Evolutionary conservation across 345 rosid genomes (phyloP).

Genomic region (Abelmoschus esculentus): DNA sequence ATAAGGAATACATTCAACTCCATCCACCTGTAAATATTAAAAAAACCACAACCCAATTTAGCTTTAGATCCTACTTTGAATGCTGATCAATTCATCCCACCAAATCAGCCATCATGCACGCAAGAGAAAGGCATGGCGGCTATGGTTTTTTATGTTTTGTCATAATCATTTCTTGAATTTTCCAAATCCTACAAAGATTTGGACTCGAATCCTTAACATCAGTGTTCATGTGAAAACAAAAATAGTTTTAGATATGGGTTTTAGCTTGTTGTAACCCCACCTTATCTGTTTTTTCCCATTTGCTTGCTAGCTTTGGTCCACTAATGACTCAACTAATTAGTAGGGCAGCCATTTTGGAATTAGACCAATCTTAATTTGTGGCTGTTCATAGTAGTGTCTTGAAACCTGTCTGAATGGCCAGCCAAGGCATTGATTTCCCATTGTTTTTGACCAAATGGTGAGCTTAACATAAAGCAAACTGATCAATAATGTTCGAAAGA

Average conservation of each 20-base stretch:
- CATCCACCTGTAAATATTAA: neutral
- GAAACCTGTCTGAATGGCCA: too few relatives aligned
- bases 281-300: too few relatives aligned
- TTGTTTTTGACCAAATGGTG: slow-evolving; percentile 18
- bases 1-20: slow-evolving; percentile 20
- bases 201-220: slow-evolving; percentile 7
- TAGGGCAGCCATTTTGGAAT: neutral
- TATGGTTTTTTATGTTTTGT: neutral
- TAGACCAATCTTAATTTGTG: neutral
- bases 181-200: neutral
- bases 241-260: too few relatives aligned
- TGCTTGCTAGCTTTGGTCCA: too few relatives aligned
- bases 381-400: neutral
- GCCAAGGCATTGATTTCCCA: neutral
- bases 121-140: slow-evolving; percentile 17
- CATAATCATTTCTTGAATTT: neutral
- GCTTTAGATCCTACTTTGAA: slow-evolving; percentile 14
- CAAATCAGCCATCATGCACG: slow-evolving; percentile 8
- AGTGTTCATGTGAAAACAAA: neutral
- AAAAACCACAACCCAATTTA: neutral
- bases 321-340: slow-evolving; percentile 4
- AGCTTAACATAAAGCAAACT: neutral
- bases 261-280: too few relatives aligned
- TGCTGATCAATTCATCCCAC: slow-evolving; percentile 3
- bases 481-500: too few relatives aligned